phyloP scores from a whole-genome alignment of 2,329 filamentous ascomycete genomes.

The Byssoonygena ceratinophila region DNA sequence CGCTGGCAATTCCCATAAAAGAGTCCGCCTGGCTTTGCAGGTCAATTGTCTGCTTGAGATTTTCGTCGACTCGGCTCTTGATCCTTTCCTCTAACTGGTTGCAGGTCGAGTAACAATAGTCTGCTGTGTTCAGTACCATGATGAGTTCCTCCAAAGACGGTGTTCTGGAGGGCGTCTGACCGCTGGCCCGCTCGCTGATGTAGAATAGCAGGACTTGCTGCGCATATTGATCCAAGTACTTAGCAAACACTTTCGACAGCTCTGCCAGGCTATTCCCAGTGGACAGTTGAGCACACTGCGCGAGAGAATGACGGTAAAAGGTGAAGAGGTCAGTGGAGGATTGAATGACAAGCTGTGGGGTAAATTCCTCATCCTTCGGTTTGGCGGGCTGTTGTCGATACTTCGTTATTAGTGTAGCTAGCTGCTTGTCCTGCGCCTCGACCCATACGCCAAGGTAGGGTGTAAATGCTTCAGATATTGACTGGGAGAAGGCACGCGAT shows the following conservation, averaged over 20 bases:
- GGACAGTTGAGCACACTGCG: constrained; percentile 91
- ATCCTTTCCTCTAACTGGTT: constrained; percentile 92
- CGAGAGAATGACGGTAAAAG: constrained; percentile 85
- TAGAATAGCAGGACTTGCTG: constrained; percentile 79
- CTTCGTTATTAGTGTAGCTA: constrained; percentile 72
- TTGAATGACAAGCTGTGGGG: constrained; percentile 73
- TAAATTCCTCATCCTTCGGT: constrained; percentile 81
- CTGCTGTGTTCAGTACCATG: constrained; percentile 85
- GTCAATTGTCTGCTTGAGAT: constrained; percentile 66
- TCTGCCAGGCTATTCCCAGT: constrained; percentile 81
- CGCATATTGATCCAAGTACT: constrained; percentile 89
- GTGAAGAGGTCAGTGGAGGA: constrained; percentile 96
- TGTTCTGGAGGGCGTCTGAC: constrained; percentile 44
- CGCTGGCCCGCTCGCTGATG: constrained; percentile 48
- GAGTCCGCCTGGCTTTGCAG: constrained; percentile 86
- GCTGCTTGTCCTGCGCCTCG: constrained; percentile 82
- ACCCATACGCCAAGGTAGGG: constrained; percentile 96
- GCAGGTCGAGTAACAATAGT: constrained; percentile 92
- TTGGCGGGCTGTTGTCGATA: constrained; percentile 76
- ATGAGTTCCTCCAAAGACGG: constrained; percentile 61
- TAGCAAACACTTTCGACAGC: constrained; percentile 72
- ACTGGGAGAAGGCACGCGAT: constrained; percentile 68
- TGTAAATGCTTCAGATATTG: constrained; percentile 93
- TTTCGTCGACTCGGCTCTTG: constrained; percentile 74
- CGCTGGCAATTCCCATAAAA: constrained; percentile 88